Base-by-base conservation (phyloP, 805 yeast genomes). In the Diddensiella santjacobensis region DNA sequence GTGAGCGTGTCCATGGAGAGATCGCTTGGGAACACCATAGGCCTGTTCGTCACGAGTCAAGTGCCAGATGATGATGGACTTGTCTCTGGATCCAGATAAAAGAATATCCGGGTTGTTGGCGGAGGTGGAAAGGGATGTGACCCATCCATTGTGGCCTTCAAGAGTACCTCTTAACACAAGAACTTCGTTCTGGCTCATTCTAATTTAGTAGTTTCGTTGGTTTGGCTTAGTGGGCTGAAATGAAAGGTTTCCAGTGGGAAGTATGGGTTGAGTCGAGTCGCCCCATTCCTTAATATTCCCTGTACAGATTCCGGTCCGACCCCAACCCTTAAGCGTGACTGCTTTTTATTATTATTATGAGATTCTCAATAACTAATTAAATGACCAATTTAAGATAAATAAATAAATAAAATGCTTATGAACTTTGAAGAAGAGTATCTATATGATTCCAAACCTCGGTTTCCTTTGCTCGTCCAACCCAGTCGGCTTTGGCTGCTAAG, bases 91-190 rank as follows among this genome's bases (percentile, higher is more conserved):
- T 73, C 91, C 96, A 71, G 99, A 93, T 74, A 93, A 81, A 70
- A 93, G 83, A 71, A 93, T 79, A 77, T 93, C 96, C 77, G 99
- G 99, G 83, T 89, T 87, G 72, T 90, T 89, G 70, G 89, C 85
- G 72, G 96, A 84, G 78, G 98, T 93, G 77, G 98, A 96, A 69
- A 93, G 81, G 73, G 96, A 82, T 62, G 99, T 93, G 71, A 93
- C 99, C 98, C 98, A 91, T 70, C 88, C 88, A 77, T 80, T 81
- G 83, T 83, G 88, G 70, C 88, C 78, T 80, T 91, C 97, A 74
- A 93, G 85, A 83, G 98, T 87, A 75, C 98, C 99, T 84, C 98
- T 90, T 75, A 93, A 87, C 76, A 91, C 96, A 80, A 91, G 83
- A 83, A 90, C 95, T 87, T 90, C 97, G 60, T 62, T 60, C 57